A percentile compares a stretch with the other conserved stretches of the same genome.
Evolutionary conservation across 2,329 filamentous ascomycete genomes (phyloP).

Genomic region (Sporothrix pallida): DNA sequence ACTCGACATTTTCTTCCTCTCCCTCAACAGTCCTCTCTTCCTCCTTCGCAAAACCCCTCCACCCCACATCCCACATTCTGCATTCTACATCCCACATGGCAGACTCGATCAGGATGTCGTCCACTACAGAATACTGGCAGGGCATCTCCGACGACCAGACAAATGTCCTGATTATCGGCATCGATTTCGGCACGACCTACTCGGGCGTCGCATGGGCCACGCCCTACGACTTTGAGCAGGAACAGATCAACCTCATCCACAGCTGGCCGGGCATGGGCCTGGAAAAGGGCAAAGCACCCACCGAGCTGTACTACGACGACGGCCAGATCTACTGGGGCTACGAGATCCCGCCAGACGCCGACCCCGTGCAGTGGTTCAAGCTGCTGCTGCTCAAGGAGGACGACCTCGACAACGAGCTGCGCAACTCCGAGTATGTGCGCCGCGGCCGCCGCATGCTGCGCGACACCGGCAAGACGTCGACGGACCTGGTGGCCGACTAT

Average conservation of each 20-base stretch:
- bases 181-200: conserved; percentile 37
- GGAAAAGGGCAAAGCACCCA: conserved; percentile 36
- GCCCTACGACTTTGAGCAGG: conserved; percentile 32
- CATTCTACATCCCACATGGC: not conserved
- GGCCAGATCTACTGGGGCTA: conserved; percentile 36
- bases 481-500: conserved; percentile 46
- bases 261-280: conserved; percentile 38
- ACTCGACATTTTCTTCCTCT: not conserved
- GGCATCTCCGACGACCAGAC: conserved; percentile 25
- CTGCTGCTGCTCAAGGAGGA: conserved; percentile 34
- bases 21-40: not conserved
- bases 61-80: not conserved
- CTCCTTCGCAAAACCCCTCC: not conserved
- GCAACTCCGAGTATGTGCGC: conserved; percentile 30
- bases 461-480: conserved; percentile 32
- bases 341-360: conserved; percentile 33
- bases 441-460: conserved; percentile 31
- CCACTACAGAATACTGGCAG: conserved; percentile 32
- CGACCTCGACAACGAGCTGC: conserved; percentile 31
- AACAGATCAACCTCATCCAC: conserved; percentile 35
- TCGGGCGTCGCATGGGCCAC: conserved; percentile 36
- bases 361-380: conserved; percentile 37
- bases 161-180: conserved; percentile 35
- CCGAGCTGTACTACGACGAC: conserved; percentile 34
- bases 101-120: conserved; percentile 21